phyloP scores from a whole-genome alignment of 305 asterid genomes.

The Fraxinus albicans region DNA sequence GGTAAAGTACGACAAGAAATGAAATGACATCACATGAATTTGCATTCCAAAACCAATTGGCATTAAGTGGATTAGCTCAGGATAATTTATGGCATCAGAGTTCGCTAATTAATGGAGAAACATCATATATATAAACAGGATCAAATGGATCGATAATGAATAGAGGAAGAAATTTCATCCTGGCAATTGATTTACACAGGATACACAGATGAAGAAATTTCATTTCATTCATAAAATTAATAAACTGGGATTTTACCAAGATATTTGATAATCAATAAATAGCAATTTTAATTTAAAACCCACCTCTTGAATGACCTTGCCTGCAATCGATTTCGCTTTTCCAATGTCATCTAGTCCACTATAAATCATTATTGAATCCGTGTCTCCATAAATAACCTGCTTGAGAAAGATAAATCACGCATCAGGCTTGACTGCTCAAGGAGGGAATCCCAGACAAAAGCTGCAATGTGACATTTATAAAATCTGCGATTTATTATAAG shows the following conservation, averaged over 20 bases:
- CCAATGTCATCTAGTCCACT: constrained; percentile 90
- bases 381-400: constrained; percentile 98
- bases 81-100: not conserved
- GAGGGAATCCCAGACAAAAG: constrained; percentile 9
- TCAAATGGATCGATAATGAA: constrained; percentile 11
- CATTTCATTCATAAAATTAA: not conserved
- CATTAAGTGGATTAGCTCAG: not conserved
- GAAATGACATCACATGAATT: not conserved
- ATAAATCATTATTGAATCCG: constrained; percentile 94
- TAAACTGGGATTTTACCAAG: not conserved
- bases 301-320: constrained; percentile 88
- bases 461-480: not conserved
- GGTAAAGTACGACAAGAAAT: not conserved
- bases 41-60: not conserved
- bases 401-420: constrained; percentile 21
- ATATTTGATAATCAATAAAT: constrained; percentile 5
- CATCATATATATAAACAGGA: not conserved
- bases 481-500: constrained; percentile 15
- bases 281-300: constrained; percentile 26
- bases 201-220: not conserved
- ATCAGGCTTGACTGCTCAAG: constrained; percentile 22
- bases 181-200: constrained; percentile 12
- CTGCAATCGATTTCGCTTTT: constrained; percentile 75
- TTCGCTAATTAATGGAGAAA: not conserved
- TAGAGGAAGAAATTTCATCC: not conserved